These are phyloP conservation scores for Monilinia vaccinii-corymbosi DNA, from an alignment of 2,329 filamentous ascomycete genomes.

Conservation along the genomic window DNA sequence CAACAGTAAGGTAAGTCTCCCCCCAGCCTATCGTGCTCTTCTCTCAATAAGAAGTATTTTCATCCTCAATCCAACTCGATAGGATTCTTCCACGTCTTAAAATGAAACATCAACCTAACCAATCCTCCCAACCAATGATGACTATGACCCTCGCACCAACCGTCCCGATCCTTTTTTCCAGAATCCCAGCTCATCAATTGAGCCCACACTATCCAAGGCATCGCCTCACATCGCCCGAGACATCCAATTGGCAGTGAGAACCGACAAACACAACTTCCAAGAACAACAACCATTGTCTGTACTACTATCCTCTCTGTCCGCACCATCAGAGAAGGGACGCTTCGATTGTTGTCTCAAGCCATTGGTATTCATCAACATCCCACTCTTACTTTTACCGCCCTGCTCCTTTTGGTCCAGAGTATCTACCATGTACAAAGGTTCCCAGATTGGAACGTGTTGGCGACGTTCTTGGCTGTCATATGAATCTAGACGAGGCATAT, in stretches of 20 bases:
- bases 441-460: not conserved
- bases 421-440: conserved; percentile 3
- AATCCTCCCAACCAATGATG: not conserved
- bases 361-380: not conserved
- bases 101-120: not conserved
- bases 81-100: too few species aligned
- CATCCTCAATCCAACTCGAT: not conserved
- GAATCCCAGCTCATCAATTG: not conserved
- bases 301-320: not conserved
- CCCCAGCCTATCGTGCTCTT: too few species aligned
- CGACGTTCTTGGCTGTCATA: not conserved
- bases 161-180: not conserved
- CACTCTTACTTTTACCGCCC: not conserved
- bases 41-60: not conserved
- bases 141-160: not conserved
- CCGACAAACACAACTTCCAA: not conserved
- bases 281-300: not conserved
- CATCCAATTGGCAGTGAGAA: not conserved
- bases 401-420: not conserved
- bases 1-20: not conserved
- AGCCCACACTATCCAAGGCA: not conserved
- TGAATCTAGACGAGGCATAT: conserved; percentile 1
- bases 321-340: not conserved
- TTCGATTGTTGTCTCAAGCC: not conserved
- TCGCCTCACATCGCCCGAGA: not conserved